Conservation (phyloP, 148 eudicot genomes). For the Chenopodium formosanum region DNA sequence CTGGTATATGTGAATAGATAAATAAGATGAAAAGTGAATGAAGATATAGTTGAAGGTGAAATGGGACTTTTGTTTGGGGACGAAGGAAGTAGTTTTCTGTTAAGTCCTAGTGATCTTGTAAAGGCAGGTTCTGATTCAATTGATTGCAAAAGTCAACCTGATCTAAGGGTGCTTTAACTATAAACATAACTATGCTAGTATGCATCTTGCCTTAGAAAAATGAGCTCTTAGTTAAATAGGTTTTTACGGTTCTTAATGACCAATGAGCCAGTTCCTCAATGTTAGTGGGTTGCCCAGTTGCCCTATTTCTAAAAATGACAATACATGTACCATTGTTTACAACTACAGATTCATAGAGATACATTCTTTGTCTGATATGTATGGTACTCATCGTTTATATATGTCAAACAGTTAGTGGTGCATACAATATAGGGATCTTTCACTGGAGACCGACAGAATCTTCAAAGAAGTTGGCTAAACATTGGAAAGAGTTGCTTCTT, state of each 20-base stretch:
- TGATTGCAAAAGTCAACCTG: neutral
- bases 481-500: slow-evolving; percentile 91
- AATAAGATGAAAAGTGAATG: too few species aligned
- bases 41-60: too few species aligned
- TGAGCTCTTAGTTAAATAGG: neutral
- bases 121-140: neutral
- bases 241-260: neutral
- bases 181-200: neutral
- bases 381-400: slow-evolving; percentile 3
- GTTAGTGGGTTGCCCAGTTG: neutral
- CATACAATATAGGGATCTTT: slow-evolving; percentile 87
- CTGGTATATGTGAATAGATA: too few species aligned
- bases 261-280: neutral
- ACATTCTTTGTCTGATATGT: neutral
- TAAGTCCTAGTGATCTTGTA: neutral
- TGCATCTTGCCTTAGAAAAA: neutral
- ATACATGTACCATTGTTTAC: neutral
- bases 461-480: slow-evolving; percentile 79
- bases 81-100: neutral
- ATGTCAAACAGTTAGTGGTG: slow-evolving; percentile 65
- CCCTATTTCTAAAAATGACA: neutral
- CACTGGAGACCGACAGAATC: slow-evolving; percentile 91
- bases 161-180: neutral
- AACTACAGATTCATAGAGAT: neutral
- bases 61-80: too few species aligned